phyloP scores from a whole-genome alignment of 1,139 yeast genomes.

The Yamadazyma aaseri region DNA sequence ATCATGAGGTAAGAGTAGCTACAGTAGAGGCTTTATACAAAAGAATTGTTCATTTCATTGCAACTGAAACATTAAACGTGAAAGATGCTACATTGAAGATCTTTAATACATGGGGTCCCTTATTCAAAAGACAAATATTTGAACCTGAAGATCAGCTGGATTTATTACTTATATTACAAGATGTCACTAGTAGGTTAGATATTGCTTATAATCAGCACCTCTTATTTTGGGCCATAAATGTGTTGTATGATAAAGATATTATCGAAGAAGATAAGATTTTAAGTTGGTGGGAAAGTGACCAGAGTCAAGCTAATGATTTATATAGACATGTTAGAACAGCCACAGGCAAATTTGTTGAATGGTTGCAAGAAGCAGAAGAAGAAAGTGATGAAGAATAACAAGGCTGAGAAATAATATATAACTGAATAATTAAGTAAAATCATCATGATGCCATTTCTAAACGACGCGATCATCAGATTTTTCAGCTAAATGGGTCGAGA shows the following conservation, averaged over 20 bases:
- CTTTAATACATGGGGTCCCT: conserved; percentile 75
- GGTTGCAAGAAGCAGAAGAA: conserved; percentile 89
- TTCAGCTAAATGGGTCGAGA: background rate
- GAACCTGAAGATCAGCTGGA: conserved; percentile 77
- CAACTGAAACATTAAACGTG: conserved; percentile 71
- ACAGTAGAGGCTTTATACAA: conserved; percentile 70
- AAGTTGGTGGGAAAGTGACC: conserved; percentile 70
- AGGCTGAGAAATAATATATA: too few relatives aligned
- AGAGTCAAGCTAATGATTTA: conserved; percentile 41
- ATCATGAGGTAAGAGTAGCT: conserved; percentile 87
- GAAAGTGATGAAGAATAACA: conserved; percentile 67
- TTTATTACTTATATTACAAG: conserved; percentile 59
- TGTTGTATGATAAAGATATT: conserved; percentile 77
- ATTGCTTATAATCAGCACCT: conserved; percentile 44
- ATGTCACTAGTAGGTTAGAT: conserved; percentile 36
- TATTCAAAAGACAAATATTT: conserved; percentile 80
- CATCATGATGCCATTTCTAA: conserved; percentile 6
- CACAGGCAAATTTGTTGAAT: conserved; percentile 73
- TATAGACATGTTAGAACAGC: conserved; percentile 51
- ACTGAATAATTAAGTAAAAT: conserved; percentile 1
- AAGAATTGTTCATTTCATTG: conserved; percentile 68
- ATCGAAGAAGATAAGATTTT: conserved; percentile 78
- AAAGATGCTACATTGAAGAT: conserved; percentile 76
- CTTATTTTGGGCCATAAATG: conserved; percentile 62
- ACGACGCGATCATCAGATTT: conserved; percentile 11